These are phyloP conservation scores for Lachnellula suecica DNA, from an alignment of 2,329 filamentous ascomycete species.

Conservation along the genomic window DNA sequence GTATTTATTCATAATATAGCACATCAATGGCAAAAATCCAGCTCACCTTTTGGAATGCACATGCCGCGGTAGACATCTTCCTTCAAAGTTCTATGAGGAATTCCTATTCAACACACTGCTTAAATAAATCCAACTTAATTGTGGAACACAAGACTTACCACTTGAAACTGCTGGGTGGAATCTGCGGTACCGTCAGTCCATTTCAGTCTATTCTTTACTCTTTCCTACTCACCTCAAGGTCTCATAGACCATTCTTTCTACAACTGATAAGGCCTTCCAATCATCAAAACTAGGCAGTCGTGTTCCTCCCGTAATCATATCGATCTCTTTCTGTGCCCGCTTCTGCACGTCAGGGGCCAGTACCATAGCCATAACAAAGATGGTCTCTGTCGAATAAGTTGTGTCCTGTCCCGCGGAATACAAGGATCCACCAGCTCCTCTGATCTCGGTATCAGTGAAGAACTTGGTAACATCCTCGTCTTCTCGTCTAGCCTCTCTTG, in stretches of 20 bases:
- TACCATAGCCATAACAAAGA: conserved; percentile 9
- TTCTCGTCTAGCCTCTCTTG: not conserved
- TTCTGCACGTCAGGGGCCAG: conserved; percentile 34
- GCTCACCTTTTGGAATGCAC: conserved; percentile 51
- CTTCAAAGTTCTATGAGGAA: conserved; percentile 49
- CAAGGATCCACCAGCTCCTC: conserved; percentile 47
- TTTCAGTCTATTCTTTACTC: conserved; percentile 18
- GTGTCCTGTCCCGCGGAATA: conserved; percentile 45
- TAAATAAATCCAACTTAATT: conserved; percentile 43
- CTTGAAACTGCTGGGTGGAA: conserved; percentile 41
- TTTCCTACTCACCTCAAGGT: conserved; percentile 43
- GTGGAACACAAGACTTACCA: conserved; percentile 40
- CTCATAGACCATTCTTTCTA: conserved; percentile 46
- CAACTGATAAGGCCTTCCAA: conserved; percentile 39
- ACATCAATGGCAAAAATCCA: not conserved
- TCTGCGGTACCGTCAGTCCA: conserved; percentile 1
- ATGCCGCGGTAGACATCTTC: conserved; percentile 57
- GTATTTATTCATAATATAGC: not conserved
- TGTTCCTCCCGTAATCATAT: conserved; percentile 44
- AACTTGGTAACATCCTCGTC: conserved; percentile 8
- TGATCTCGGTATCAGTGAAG: conserved; percentile 34
- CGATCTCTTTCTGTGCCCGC: conserved; percentile 46
- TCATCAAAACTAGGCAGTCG: conserved; percentile 48
- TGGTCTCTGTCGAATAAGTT: conserved; percentile 11
- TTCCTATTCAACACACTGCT: conserved; percentile 54